These are phyloP conservation scores for Populus hybrid DNA, from an alignment of 441 rosid genomes.

Conservation along the genomic window DNA sequence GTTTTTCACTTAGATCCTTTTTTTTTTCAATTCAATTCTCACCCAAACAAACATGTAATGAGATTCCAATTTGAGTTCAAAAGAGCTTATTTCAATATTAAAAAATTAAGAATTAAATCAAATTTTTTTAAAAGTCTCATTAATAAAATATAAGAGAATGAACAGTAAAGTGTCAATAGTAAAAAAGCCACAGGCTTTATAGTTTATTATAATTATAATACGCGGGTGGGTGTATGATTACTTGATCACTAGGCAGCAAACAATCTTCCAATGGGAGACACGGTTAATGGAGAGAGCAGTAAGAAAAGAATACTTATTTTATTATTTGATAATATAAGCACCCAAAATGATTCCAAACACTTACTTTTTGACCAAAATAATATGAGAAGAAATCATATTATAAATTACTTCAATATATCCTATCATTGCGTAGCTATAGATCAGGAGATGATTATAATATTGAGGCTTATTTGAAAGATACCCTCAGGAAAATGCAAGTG, in stretches of 20 bases:
- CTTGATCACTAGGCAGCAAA: background rate
- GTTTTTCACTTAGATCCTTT: too few species aligned
- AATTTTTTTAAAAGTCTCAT: too few species aligned
- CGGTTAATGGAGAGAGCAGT: conserved; percentile 40
- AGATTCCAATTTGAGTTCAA: too few species aligned
- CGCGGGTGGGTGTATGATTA: background rate
- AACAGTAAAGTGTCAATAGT: too few species aligned
- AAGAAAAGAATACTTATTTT: conserved; percentile 29
- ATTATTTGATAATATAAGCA: conserved; percentile 14
- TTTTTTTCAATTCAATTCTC: too few species aligned
- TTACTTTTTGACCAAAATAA: conserved; percentile 52
- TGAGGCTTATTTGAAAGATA: conserved; percentile 18
- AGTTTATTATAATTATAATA: too few species aligned
- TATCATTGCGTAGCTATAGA: conserved; percentile 28
- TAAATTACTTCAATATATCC: conserved; percentile 20
- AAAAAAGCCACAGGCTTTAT: too few species aligned
- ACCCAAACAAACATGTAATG: too few species aligned
- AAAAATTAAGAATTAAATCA: too few species aligned
- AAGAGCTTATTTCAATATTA: too few species aligned
- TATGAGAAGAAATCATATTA: conserved; percentile 22
- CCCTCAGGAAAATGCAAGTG: conserved; percentile 4
- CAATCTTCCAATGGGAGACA: conserved; percentile 5
- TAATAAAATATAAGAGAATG: too few species aligned
- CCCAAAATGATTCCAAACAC: conserved; percentile 43
- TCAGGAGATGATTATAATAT: conserved; percentile 24